Percentiles rank a stretch among this genome's conserved stretches.
These are phyloP conservation scores for Euphorbia pulcherrima DNA, from an alignment of 345 rosid genomes.

Conservation along the genomic window DNA sequence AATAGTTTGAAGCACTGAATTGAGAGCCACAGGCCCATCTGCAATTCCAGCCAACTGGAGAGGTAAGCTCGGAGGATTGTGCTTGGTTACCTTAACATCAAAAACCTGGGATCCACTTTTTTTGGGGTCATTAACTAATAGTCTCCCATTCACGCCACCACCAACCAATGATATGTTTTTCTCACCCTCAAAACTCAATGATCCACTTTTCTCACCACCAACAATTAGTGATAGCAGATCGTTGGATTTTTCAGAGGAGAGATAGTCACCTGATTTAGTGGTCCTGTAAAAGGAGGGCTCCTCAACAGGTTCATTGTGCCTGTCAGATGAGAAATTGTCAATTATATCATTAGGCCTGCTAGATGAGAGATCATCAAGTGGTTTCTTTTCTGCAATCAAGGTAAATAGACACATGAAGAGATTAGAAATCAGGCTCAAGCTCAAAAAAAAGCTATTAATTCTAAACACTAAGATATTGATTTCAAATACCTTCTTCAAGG, in stretches of 20 bases:
- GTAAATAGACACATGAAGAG: conserved; percentile 3
- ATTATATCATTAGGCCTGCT: conserved; percentile 38
- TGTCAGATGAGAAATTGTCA: conserved; percentile 36
- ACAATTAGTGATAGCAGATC: conserved; percentile 74
- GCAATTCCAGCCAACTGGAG: conserved; percentile 36
- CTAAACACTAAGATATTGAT: conserved; percentile 3
- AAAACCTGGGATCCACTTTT: conserved; percentile 40
- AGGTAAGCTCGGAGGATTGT: conserved; percentile 27
- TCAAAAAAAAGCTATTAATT: neutral
- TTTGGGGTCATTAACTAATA: conserved; percentile 63
- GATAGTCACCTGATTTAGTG: conserved; percentile 41
- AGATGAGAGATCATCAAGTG: conserved; percentile 38
- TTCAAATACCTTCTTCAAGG: conserved; percentile 69
- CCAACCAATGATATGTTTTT: conserved; percentile 59
- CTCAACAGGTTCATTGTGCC: conserved; percentile 49
- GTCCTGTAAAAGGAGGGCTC: conserved; percentile 36
- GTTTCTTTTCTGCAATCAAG: conserved; percentile 60
- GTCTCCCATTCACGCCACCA: conserved; percentile 58
- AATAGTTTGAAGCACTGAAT: conserved; percentile 14
- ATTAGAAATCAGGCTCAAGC: conserved; percentile 6
- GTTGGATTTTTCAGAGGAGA: conserved; percentile 39
- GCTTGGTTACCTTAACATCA: conserved; percentile 37
- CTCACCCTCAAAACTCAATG: conserved; percentile 58
- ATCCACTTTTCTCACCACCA: conserved; percentile 58
- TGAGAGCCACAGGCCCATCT: conserved; percentile 27